phyloP scores from a whole-genome alignment of 768 basidiomycete genomes.

The Tricholoma matsutake region DNA sequence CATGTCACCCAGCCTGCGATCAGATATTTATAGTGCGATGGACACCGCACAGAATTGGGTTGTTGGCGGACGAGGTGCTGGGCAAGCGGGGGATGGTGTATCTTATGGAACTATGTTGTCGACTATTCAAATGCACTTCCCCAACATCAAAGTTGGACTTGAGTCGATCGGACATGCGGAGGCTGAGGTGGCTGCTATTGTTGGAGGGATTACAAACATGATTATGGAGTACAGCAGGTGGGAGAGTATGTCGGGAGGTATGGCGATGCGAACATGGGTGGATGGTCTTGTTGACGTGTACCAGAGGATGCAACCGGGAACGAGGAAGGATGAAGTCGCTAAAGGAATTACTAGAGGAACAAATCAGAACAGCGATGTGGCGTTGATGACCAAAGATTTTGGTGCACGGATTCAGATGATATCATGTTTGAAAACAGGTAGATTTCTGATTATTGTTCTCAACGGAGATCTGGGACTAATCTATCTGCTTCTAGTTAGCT shows the following conservation, averaged over 20 bases:
- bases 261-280: conserved; percentile 56
- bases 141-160: conserved; percentile 40
- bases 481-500: conserved; percentile 38
- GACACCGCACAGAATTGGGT: conserved; percentile 49
- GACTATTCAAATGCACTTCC: conserved; percentile 49
- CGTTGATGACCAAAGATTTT: conserved; percentile 52
- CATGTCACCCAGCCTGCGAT: conserved; percentile 47
- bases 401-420: conserved; percentile 54
- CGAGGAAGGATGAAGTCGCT: conserved; percentile 40
- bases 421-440: conserved; percentile 48
- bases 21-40: conserved; percentile 48
- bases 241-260: conserved; percentile 53
- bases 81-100: conserved; percentile 54
- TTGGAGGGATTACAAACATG: conserved; percentile 54
- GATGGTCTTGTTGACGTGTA: conserved; percentile 45
- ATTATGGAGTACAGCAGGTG: conserved; percentile 52
- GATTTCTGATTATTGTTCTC: conserved; percentile 17
- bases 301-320: conserved; percentile 25
- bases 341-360: conserved; percentile 50
- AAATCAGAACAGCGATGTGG: conserved; percentile 46
- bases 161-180: conserved; percentile 46
- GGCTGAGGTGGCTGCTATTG: conserved; percentile 44
- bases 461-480: conserved; percentile 4
- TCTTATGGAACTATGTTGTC: conserved; percentile 43
- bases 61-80: conserved; percentile 31